Base-by-base conservation (phyloP, 345 rosid species). In the Citrus hindsii region DNA sequence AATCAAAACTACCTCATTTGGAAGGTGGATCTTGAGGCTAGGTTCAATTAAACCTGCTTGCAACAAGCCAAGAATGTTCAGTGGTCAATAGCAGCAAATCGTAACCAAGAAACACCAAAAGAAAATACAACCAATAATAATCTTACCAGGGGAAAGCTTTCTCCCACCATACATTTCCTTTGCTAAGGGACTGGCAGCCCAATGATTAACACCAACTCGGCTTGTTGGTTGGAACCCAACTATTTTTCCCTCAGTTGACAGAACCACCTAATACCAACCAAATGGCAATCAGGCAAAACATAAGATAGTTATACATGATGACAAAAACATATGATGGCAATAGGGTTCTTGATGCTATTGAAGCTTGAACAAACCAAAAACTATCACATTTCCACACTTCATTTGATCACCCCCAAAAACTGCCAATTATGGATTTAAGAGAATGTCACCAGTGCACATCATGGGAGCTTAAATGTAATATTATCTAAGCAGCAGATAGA, bases 191-290 rank as follows among this genome's bases (percentile, higher is more conserved):
- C 91, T 93, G 71, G 83, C 83, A 63, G 95, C 88, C 95, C 95
- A 91, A 68, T 88, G 88, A 80, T 91, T 93, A 75, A 90, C 93
- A 58, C 89, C 95, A 48, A 89, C 88, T 37, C 87, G 83, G 78
- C 90, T 93, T 24, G 92, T 93, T 9, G 95, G 97, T 78, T 93
- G 95, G 78, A 91, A 87, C n/a, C 95, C 97, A 73, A 93, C 84
- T 32, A 91, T 81, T 73, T 90, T 87, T 42, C 94, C 94, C 76
- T 89, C 93, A 1, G 82, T 73, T 71, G 95, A 90, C 84, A 90
- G 71, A 77, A 90, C 89, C 71, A 91, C 92, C 97, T 93, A 59
- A 79, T 68, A 61, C 22, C 76, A 77, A 73, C 35, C 77, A 76
- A 73, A 83, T 74, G 42, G 38, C 33, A 73, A 28, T 35, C 69